Conservation (phyloP, 2,329 filamentous ascomycete species). For the Huntiella moniliformis region DNA sequence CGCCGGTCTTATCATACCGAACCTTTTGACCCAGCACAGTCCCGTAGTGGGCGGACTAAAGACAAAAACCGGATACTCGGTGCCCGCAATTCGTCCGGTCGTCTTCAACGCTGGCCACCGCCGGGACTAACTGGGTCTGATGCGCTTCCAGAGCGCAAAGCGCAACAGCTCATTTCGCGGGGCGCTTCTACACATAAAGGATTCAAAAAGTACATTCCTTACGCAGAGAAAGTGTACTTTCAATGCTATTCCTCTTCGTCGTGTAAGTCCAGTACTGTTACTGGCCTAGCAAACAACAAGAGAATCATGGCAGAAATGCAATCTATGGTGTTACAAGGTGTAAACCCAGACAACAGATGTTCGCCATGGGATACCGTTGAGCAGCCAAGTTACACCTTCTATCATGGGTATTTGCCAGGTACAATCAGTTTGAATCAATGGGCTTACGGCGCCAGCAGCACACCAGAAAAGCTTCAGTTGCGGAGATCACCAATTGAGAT, state of each 20-base stretch:
- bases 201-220: conserved; percentile 32
- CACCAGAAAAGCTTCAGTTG: conserved; percentile 36
- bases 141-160: conserved; percentile 33
- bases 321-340: conserved; percentile 30
- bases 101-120: conserved; percentile 31
- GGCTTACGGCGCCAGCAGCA: conserved; percentile 37
- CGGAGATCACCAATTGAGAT: conserved; percentile 38
- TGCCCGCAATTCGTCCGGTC: conserved; percentile 6
- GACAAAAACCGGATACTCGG: conserved; percentile 5
- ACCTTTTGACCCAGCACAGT: conserved; percentile 11
- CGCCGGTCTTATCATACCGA: conserved; percentile 10
- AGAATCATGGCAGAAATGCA: conserved; percentile 37
- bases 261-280: conserved; percentile 10
- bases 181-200: conserved; percentile 40
- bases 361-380: conserved; percentile 53
- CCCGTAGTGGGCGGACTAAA: conserved; percentile 10
- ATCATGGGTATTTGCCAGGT: conserved; percentile 45
- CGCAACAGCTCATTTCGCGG: conserved; percentile 37
- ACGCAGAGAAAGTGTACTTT: conserved; percentile 36
- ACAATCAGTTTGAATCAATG: conserved; percentile 57
- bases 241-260: conserved; percentile 27
- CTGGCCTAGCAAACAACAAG: conserved; percentile 10
- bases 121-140: conserved; percentile 28
- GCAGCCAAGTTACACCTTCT: conserved; percentile 52
- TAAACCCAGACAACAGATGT: conserved; percentile 18